Conservation (phyloP, 116 monocot species). For the Papilionanthe hybrid region DNA sequence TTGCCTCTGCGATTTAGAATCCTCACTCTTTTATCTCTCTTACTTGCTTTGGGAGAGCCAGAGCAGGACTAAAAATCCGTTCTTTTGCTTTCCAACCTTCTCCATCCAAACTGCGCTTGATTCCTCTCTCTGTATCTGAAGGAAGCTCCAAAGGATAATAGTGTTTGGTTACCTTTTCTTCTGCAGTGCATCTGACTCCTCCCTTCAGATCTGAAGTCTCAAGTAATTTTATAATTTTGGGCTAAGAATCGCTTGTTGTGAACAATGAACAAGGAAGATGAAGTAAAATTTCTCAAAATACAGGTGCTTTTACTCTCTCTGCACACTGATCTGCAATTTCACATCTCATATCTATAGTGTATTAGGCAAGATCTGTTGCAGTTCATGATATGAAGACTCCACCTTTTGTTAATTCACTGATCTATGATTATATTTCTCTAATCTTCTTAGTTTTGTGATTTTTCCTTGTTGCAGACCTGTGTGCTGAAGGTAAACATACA, state of each 20-base stretch:
- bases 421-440: background rate
- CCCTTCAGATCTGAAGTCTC: background rate
- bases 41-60: background rate
- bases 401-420: background rate
- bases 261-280: slow-evolving; percentile 40
- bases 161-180: background rate
- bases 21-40: background rate
- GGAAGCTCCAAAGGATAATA: background rate
- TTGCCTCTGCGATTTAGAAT: slow-evolving; percentile 4
- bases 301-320: slow-evolving; percentile 19
- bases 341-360: slow-evolving; percentile 1
- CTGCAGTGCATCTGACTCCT: background rate
- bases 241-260: background rate
- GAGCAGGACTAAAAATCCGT: slow-evolving; percentile 1
- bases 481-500: slow-evolving; percentile 42
- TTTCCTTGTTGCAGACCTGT: slow-evolving; percentile 27
- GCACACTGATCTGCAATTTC: background rate
- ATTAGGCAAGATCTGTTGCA: background rate
- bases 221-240: background rate
- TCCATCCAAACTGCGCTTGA: background rate
- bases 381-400: background rate
- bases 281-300: slow-evolving; percentile 39
- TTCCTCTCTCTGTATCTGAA: background rate
- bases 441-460: background rate
- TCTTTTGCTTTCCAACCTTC: slow-evolving; percentile 7